A percentile compares a stretch with the other conserved stretches of the same genome.
Evolutionary conservation across 176 grass and related monocot species (phyloP).

Genomic region (Oryza longistaminata): DNA sequence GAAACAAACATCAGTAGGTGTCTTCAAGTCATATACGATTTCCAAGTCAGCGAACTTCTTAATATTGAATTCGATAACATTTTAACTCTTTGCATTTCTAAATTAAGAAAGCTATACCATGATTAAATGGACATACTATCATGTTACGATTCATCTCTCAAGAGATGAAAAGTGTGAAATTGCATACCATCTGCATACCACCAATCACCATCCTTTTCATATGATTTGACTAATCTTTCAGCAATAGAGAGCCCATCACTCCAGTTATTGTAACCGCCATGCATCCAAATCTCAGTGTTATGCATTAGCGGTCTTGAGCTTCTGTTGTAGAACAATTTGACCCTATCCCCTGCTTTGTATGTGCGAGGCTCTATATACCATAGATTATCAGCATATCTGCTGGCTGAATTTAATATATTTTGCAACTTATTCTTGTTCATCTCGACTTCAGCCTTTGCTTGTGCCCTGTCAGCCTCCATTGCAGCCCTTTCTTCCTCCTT

Average conservation of each 20-base stretch:
- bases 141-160: conserved; percentile 3
- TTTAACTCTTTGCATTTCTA: not conserved
- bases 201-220: conserved; percentile 83
- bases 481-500: conserved; percentile 68
- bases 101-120: not conserved
- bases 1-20: not conserved
- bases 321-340: conserved; percentile 85
- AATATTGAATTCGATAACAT: not conserved
- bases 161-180: conserved; percentile 16
- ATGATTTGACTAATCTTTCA: conserved; percentile 53
- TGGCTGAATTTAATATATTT: conserved; percentile 49
- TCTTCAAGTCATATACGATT: not conserved
- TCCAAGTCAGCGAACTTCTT: not conserved
- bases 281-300: conserved; percentile 83
- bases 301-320: conserved; percentile 66
- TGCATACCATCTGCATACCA: conserved; percentile 73
- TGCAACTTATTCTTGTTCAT: conserved; percentile 54
- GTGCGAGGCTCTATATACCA: conserved; percentile 74
- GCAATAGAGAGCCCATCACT: conserved; percentile 67
- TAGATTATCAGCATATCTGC: conserved; percentile 48
- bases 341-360: conserved; percentile 69
- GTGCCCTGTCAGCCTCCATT: conserved; percentile 58
- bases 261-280: conserved; percentile 92
- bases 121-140: not conserved
- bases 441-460: conserved; percentile 68